These are phyloP conservation scores for Phytophthora multivora DNA, from an alignment of 352 stramenopile species.

Conservation along the genomic window DNA sequence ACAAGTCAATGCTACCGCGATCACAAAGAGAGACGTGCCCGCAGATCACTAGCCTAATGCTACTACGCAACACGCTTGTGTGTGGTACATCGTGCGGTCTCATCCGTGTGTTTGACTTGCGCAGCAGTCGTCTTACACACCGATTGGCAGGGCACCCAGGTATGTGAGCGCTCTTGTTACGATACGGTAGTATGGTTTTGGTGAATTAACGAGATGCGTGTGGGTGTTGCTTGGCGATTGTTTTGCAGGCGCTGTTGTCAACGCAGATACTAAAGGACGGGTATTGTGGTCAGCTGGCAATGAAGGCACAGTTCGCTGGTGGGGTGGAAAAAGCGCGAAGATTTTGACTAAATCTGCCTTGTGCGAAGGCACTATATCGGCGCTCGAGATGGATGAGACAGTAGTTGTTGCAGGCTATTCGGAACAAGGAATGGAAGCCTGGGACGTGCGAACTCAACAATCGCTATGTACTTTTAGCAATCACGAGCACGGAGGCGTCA, in stretches of 20 bases:
- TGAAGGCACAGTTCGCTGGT: constrained; percentile 87
- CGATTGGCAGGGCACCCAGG: constrained; percentile 83
- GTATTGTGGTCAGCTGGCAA: constrained; percentile 86
- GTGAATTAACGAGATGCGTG: neutral
- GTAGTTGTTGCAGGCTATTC: constrained; percentile 86
- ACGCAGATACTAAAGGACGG: constrained; percentile 84
- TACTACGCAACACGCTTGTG: constrained; percentile 87
- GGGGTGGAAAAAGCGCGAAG: constrained; percentile 88
- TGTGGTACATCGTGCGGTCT: constrained; percentile 87
- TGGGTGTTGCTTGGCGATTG: neutral
- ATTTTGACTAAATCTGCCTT: constrained; percentile 84
- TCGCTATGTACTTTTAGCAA: constrained; percentile 86
- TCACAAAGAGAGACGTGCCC: constrained; percentile 63
- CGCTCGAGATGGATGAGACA: constrained; percentile 89
- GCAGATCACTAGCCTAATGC: constrained; percentile 89
- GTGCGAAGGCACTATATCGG: constrained; percentile 74
- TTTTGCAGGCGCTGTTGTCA: constrained; percentile 70
- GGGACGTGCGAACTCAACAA: constrained; percentile 89
- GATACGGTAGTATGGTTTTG: neutral
- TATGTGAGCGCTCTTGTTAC: constrained; percentile 27
- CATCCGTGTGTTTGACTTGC: constrained; percentile 87
- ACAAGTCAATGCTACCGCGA: constrained; percentile 79
- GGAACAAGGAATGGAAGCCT: constrained; percentile 86
- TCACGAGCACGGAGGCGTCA: constrained; percentile 66
- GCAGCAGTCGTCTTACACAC: constrained; percentile 79